phyloP scores from a whole-genome alignment of 176 grass and related monocot genomes.

The Zoysia pacifica region DNA sequence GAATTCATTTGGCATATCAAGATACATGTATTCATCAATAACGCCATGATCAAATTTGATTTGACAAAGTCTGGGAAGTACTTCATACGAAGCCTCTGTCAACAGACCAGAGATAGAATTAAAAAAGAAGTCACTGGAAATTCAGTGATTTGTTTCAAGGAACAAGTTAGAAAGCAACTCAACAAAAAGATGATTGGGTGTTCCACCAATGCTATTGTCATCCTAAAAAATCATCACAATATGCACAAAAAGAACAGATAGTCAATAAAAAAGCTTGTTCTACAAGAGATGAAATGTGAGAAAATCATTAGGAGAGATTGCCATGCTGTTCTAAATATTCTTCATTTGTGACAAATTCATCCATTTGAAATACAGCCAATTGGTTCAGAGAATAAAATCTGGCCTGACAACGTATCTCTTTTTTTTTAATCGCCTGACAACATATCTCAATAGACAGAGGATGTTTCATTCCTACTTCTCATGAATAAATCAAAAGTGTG shows the following conservation, averaged over 20 bases:
- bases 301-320: slow-evolving; percentile 14
- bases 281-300: not conserved
- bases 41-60: slow-evolving; percentile 98
- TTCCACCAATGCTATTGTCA: slow-evolving; percentile 10
- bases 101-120: slow-evolving; percentile 21
- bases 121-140: not conserved
- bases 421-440: too few relatives aligned
- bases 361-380: slow-evolving; percentile 19
- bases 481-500: not conserved
- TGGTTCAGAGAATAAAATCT: slow-evolving; percentile 19
- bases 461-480: slow-evolving; percentile 2
- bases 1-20: slow-evolving; percentile 81
- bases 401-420: too few relatives aligned
- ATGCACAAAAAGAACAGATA: not conserved
- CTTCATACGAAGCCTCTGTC: slow-evolving; percentile 86
- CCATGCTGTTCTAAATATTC: slow-evolving; percentile 3
- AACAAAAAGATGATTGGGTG: not conserved
- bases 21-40: slow-evolving; percentile 81
- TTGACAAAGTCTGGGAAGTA: slow-evolving; percentile 93
- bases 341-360: not conserved
- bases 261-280: slow-evolving; percentile 3
- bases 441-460: not conserved
- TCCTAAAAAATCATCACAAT: not conserved
- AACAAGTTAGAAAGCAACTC: slow-evolving; percentile 7
- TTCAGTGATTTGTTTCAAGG: slow-evolving; percentile 7